Evolutionary conservation across 805 yeast genomes (phyloP).

Genomic region (Wickerhamiella hasegawae): DNA sequence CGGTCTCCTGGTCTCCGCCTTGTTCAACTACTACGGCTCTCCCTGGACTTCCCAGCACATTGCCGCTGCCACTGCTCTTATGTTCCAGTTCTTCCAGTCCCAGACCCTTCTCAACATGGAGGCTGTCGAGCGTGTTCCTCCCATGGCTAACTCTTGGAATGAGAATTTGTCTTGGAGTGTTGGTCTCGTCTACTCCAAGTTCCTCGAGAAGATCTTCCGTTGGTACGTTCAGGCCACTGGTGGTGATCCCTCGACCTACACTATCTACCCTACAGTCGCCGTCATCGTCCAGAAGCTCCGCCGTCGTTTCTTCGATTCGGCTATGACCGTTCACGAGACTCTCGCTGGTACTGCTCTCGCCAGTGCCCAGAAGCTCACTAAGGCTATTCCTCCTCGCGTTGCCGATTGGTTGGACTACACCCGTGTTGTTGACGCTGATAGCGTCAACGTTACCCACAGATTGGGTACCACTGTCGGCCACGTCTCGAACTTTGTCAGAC

Average conservation of each 20-base stretch:
- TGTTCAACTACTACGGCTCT: slow-evolving; percentile 72
- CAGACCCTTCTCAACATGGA: slow-evolving; percentile 74
- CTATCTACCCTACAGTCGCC: slow-evolving; percentile 40
- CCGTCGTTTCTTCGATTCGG: slow-evolving; percentile 23
- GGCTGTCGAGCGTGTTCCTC: slow-evolving; percentile 75
- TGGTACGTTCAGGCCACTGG: slow-evolving; percentile 96
- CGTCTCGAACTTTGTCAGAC: slow-evolving; percentile 4
- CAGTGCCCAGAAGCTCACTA: slow-evolving; percentile 27
- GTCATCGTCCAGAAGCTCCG: slow-evolving; percentile 56
- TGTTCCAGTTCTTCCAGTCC: slow-evolving; percentile 77
- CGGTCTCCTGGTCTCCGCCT: slow-evolving; percentile 69
- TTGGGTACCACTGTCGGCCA: neutral
- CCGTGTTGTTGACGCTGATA: neutral
- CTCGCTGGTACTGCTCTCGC: neutral
- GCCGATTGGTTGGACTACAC: slow-evolving; percentile 3
- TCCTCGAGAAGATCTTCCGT: slow-evolving; percentile 74
- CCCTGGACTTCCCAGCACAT: slow-evolving; percentile 81
- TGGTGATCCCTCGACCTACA: slow-evolving; percentile 59
- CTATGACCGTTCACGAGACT: neutral
- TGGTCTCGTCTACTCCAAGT: slow-evolving; percentile 64
- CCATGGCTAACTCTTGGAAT: slow-evolving; percentile 84
- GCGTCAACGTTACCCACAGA: neutral
- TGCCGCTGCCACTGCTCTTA: slow-evolving; percentile 70
- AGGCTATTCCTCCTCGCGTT: slow-evolving; percentile 15
- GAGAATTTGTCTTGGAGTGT: slow-evolving; percentile 90